Evolutionary conservation across 768 basidiomycete genomes (phyloP), one percentile per base, ranked within the genome.

Genomic region (Rhodosporidiobolus odoratus): DNA sequence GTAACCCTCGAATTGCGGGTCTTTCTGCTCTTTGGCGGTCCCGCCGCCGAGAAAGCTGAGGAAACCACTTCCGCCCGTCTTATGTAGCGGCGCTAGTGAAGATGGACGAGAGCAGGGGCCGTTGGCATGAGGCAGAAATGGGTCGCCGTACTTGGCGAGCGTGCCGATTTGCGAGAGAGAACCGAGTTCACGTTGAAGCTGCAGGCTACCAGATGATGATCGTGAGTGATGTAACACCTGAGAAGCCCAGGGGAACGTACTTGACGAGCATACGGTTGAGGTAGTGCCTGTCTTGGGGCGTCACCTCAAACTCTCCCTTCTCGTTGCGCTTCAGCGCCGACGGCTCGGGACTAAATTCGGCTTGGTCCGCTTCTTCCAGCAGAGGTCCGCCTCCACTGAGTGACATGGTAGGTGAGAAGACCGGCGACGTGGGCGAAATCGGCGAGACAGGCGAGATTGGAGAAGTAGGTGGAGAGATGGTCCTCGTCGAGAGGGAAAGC

Each of bases 81-180:
- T 34, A 4, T 32, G 21, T 34, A 27, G 34, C 10, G 27, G 37
- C 4, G 19, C n/a, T n/a, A n/a, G n/a, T n/a, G 68, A n/a, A 0
- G 16, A 17, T 8, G 72, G 72, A 17, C 65, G 61, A 19, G 73
- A 74, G 48, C 70, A 70, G 5, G 73, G 73, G 4, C 73, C 73
- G 58, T 67, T 70, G 23, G 74, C 67, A 56, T 60, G 21, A 2
- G 71, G 58, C 8, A 62, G 47, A 47, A 66, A 75, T 1, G 74
- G 74, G 2, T 45, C 13, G 9, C 71, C 74, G 62, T 75, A 75
- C 19, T 37, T 38, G 6, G 68, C 43, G 3, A 75, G 62, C 2
- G 64, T 62, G 9, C 74, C 74, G 47, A 75, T 68, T 16, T 61
- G 58, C 0, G 70, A 69, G 30, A 75, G 74, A 35, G 58, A 27